Evolutionary conservation across 106 monocot genomes (phyloP).

Genomic region (Chionographis japonica): DNA sequence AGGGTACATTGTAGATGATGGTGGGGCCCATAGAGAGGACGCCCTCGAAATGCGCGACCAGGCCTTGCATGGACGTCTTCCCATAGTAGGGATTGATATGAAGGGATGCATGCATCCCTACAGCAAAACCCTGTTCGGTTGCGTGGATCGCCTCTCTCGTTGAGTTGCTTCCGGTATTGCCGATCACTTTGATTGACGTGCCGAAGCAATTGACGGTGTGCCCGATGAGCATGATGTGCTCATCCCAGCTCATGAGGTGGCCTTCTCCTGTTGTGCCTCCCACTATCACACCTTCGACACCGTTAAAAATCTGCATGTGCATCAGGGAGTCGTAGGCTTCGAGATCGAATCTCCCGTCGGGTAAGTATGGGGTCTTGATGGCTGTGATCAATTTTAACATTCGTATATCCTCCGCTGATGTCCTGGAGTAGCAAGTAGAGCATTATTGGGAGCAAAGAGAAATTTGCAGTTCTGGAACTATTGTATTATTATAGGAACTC

Average conservation of each 20-base stretch:
- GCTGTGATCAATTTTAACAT: slow-evolving; percentile 81
- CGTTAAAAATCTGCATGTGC: slow-evolving; percentile 67
- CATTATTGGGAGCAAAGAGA: neutral
- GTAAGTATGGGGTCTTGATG: slow-evolving; percentile 91
- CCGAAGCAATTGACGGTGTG: slow-evolving; percentile 96
- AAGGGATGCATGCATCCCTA: slow-evolving; percentile 89
- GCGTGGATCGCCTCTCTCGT: slow-evolving; percentile 91
- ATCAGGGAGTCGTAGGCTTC: slow-evolving; percentile 79
- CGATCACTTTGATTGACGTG: slow-evolving; percentile 69
- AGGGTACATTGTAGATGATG: slow-evolving; percentile 87
- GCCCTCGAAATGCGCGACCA: slow-evolving; percentile 62
- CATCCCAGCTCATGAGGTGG: slow-evolving; percentile 97
- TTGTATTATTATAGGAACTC: too few species aligned
- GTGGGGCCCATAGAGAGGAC: slow-evolving; percentile 87
- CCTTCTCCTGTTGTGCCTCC: slow-evolving; percentile 95
- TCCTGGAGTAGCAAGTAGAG: slow-evolving; percentile 36
- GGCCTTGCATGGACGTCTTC: slow-evolving; percentile 80
- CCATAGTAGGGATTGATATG: slow-evolving; percentile 95
- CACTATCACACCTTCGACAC: slow-evolving; percentile 87
- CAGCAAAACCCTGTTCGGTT: slow-evolving; percentile 89
- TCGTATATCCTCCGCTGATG: slow-evolving; percentile 66
- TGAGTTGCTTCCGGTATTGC: slow-evolving; percentile 94
- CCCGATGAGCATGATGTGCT: slow-evolving; percentile 93
- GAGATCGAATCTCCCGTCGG: slow-evolving; percentile 88
- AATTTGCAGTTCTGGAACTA: neutral